These are phyloP conservation scores for Kitagawia praeruptora DNA, from an alignment of 129 eudicot species.

Conservation along the genomic window DNA sequence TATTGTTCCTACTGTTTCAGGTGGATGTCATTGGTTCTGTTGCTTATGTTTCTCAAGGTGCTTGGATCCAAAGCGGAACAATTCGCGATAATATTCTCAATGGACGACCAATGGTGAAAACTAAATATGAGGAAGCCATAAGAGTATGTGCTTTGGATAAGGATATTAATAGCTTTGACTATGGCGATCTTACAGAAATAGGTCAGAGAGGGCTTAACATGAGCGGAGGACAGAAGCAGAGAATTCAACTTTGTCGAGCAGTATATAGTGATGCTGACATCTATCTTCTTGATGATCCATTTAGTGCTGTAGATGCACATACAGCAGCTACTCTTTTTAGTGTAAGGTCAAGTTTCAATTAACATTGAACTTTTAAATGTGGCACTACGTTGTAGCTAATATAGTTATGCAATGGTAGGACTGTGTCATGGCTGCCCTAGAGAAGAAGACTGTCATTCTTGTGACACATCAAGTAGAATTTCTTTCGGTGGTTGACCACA, in stretches of 20 bases:
- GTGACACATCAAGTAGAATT: conserved; percentile 91
- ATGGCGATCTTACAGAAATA: conserved; percentile 81
- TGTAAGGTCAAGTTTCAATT: conserved; percentile 17
- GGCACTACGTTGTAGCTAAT: conserved; percentile 3
- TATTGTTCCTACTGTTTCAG: conserved; percentile 25
- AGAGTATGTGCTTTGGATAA: conserved; percentile 65
- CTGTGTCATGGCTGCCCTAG: conserved; percentile 56
- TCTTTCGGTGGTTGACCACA: conserved; percentile 51
- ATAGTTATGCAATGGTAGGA: conserved; percentile 40
- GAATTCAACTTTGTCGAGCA: conserved; percentile 84
- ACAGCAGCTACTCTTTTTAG: conserved; percentile 72
- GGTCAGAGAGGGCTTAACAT: conserved; percentile 79
- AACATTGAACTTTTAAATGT: neutral
- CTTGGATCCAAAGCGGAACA: conserved; percentile 90
- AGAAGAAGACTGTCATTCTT: conserved; percentile 57
- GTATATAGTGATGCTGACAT: conserved; percentile 80
- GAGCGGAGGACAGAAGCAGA: conserved; percentile 93
- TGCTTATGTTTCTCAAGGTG: conserved; percentile 75
- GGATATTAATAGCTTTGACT: conserved; percentile 48
- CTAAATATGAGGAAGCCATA: conserved; percentile 45
- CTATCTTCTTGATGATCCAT: conserved; percentile 83
- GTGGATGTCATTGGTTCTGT: conserved; percentile 52
- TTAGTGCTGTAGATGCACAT: conserved; percentile 93
- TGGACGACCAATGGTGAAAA: conserved; percentile 65
- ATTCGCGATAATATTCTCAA: conserved; percentile 65